Percentiles rank a stretch among this genome's conserved stretches.
Evolutionary conservation across 345 rosid genomes (phyloP).

Genomic region (Eucalyptus guilfoylei): DNA sequence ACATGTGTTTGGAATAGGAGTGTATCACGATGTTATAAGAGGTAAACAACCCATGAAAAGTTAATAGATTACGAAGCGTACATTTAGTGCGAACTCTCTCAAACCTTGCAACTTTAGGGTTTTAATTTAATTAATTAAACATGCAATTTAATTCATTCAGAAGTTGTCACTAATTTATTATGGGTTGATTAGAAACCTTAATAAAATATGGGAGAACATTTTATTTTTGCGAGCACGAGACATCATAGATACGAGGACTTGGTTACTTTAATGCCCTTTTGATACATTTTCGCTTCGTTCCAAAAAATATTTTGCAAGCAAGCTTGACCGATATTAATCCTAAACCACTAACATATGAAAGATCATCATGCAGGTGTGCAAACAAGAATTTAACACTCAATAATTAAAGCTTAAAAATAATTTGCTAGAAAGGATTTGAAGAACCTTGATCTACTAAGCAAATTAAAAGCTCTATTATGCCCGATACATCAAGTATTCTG

Average conservation of each 20-base stretch:
- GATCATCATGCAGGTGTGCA: not conserved
- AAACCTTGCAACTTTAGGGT: not conserved
- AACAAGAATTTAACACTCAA: not conserved
- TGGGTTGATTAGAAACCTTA: not conserved
- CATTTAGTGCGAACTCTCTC: not conserved
- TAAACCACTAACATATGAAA: not conserved
- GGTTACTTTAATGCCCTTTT: not conserved
- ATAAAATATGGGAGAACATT: not conserved
- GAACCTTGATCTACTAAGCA: not conserved
- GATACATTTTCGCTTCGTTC: not conserved
- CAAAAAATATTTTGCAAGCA: not conserved
- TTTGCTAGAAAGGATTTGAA: not conserved
- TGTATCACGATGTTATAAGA: no score
- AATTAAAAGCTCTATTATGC: not conserved
- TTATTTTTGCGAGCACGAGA: accelerated
- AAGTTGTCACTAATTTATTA: not conserved
- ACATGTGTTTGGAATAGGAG: not conserved
- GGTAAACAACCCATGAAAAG: not conserved
- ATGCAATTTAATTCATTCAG: not conserved
- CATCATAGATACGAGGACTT: not conserved
- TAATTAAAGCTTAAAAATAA: not conserved
- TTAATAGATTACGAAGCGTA: not conserved
- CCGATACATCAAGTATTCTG: not conserved
- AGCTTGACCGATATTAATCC: not conserved
- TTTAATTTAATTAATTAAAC: not conserved